These are phyloP conservation scores for Cinnamomum chago DNA, from an alignment of 164 flowering plant genomes.

Conservation along the genomic window DNA sequence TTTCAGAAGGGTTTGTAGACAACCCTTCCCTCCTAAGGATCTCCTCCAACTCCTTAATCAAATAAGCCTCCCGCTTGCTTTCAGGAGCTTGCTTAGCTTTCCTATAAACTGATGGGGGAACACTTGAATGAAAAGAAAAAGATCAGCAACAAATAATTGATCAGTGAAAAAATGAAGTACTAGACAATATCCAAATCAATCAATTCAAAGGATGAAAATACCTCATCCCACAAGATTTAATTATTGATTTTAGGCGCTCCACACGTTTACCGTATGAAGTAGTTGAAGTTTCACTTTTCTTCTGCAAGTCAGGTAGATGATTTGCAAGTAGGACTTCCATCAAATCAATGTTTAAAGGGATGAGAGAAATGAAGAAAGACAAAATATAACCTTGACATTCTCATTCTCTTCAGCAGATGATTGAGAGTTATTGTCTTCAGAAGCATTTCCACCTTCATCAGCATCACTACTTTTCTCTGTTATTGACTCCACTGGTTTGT, in stretches of 20 bases:
- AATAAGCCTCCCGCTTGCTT: slow-evolving; percentile 59
- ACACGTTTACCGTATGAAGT: slow-evolving; percentile 74
- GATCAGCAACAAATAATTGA: neutral
- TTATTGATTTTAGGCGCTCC: slow-evolving; percentile 77
- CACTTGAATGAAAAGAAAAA: slow-evolving; percentile 34
- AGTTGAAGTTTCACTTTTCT: slow-evolving; percentile 49
- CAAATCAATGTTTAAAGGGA: neutral
- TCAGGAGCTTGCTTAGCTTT: slow-evolving; percentile 88
- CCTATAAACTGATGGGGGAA: slow-evolving; percentile 78
- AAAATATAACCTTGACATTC: slow-evolving; percentile 43
- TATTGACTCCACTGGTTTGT: slow-evolving; percentile 29
- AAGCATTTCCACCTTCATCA: slow-evolving; percentile 42
- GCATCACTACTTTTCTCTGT: slow-evolving; percentile 39
- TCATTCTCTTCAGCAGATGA: slow-evolving; percentile 62
- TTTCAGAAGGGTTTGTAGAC: slow-evolving; percentile 78
- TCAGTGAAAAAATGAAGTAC: neutral
- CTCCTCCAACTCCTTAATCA: slow-evolving; percentile 74
- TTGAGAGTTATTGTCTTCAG: slow-evolving; percentile 52
- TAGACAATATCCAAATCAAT: neutral
- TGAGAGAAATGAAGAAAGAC: neutral
- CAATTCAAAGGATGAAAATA: slow-evolving; percentile 17
- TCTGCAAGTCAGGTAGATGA: slow-evolving; percentile 37
- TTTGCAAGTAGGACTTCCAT: neutral
- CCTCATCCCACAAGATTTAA: slow-evolving; percentile 93
- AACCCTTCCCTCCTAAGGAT: slow-evolving; percentile 81